phyloP scores from a whole-genome alignment of 2,329 filamentous ascomycete genomes.

The Talaromyces sp. region DNA sequence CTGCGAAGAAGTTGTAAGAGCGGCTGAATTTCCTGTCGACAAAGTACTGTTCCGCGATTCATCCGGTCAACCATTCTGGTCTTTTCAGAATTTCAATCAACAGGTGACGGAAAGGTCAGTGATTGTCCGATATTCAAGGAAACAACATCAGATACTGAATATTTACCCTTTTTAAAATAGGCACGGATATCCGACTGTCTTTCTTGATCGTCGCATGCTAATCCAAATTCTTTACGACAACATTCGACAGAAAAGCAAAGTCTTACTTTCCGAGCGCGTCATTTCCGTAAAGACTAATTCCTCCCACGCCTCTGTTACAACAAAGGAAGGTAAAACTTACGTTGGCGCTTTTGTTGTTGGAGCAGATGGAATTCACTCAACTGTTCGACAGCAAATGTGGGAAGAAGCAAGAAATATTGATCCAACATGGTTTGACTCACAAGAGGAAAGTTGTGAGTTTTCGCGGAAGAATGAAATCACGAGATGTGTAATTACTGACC shows the following conservation, averaged over 20 bases:
- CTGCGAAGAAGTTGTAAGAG: not conserved
- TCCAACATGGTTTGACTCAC: constrained; percentile 20
- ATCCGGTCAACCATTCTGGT: not conserved
- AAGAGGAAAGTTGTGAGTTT: constrained; percentile 14
- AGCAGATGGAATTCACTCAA: constrained; percentile 48
- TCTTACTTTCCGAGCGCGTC: constrained; percentile 21
- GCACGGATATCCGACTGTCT: constrained; percentile 25
- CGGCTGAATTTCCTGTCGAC: not conserved
- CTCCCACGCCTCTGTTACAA: constrained; percentile 10
- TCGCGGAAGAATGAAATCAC: not conserved
- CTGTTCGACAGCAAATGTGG: constrained; percentile 39
- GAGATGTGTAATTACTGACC: not conserved
- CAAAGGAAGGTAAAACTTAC: constrained; percentile 12
- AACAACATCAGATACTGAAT: not conserved
- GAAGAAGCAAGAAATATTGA: constrained; percentile 16
- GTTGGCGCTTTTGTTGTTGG: constrained; percentile 43
- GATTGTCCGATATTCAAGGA: not conserved
- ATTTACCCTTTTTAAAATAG: constrained; percentile 8
- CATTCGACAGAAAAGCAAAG: constrained; percentile 25
- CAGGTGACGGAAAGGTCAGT: not conserved
- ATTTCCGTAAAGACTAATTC: constrained; percentile 4
- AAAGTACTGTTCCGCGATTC: not conserved
- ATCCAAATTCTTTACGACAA: constrained; percentile 27
- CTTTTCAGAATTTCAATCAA: not conserved
- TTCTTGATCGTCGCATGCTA: constrained; percentile 29